Base-by-base conservation (phyloP, 2,329 filamentous ascomycete species). In the Neophaeococcomyces aloes region DNA sequence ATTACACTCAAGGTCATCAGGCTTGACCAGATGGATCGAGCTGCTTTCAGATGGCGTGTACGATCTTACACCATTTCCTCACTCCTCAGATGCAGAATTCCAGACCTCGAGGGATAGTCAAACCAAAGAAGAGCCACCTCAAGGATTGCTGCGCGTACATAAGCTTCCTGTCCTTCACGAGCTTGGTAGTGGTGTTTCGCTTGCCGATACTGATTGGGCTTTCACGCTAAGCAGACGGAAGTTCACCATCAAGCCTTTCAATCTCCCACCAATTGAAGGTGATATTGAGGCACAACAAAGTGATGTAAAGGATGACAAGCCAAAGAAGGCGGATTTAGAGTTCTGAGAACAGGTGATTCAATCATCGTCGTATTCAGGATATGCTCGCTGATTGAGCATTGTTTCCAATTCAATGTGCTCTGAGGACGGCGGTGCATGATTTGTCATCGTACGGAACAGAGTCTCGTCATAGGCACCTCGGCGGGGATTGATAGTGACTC, bases 171-270 rank as follows among this genome's bases (percentile, higher is more conserved):
- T 94, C 1, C 81, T 86, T 52, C 85, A 93, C 47, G 89, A 96
- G 59, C 86, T 84, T 53, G 89, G 91, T 1, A 86, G 86, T 11
- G 81, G 78, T 7, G 73, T 75, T 30, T 76, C 76, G 46, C 79
- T 78, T 49, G 73, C 81, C 42, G 79, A 84, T 18, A 85, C 94
- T 57, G 87, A 95, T 63, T 75, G 94, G 63, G 87, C 87, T 3
- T 98, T 98, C 61, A 88, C 80, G 48, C 66, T 98, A 40, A 94
- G 86, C 61, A 74, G 86, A 56, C 80, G 76, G 55, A 88, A 86
- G 40, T 78, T 98, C 53, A 75, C 86, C 30, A 86, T 98, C 51
- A 84, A 81, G 56, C 86, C 87, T 0, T 95, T 87, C 63, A 91
- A 83, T 59, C 69, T 98, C 33, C 91, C 91, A 19, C 91, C 91